These are phyloP conservation scores for Kluyveromyces starmeri DNA, from an alignment of 805 yeast genomes.

Conservation along the genomic window DNA sequence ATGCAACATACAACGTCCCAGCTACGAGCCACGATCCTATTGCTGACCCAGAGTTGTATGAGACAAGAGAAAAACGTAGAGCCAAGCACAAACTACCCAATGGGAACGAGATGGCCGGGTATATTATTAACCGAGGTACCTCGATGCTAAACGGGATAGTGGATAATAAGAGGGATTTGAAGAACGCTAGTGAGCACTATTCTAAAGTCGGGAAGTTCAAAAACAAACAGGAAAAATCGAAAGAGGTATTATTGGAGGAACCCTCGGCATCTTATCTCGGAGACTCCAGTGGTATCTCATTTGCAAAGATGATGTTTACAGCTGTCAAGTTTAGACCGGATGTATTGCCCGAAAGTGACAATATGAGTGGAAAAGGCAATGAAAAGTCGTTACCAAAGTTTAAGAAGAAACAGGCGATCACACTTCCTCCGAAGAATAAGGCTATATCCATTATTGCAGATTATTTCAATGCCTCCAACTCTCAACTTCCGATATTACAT, in stretches of 20 bases:
- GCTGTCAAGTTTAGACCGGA: slow-evolving; percentile 55
- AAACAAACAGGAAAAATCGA: slow-evolving; percentile 6
- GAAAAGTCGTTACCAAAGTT: slow-evolving; percentile 15
- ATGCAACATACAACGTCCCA: slow-evolving; percentile 21
- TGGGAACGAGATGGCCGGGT: slow-evolving; percentile 21
- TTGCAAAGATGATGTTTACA: slow-evolving; percentile 68
- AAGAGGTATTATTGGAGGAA: slow-evolving; percentile 4
- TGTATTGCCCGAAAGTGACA: slow-evolving; percentile 10
- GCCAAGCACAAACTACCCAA: slow-evolving; percentile 15
- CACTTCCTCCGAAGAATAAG: slow-evolving; percentile 56
- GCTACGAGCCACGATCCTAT: slow-evolving; percentile 22
- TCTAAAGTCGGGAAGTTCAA: slow-evolving; percentile 19
- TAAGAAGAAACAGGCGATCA: slow-evolving; percentile 17
- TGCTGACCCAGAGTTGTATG: slow-evolving; percentile 15
- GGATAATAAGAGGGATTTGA: slow-evolving; percentile 10
- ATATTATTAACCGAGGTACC: slow-evolving; percentile 19
- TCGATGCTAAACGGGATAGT: slow-evolving; percentile 13
- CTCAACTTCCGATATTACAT: slow-evolving; percentile 78
- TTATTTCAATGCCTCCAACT: slow-evolving; percentile 70
- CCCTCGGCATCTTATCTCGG: slow-evolving; percentile 34
- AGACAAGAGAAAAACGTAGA: slow-evolving; percentile 12
- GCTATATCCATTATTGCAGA: slow-evolving; percentile 59
- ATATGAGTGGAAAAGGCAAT: slow-evolving; percentile 13
- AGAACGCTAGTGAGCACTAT: slow-evolving; percentile 18
- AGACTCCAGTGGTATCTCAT: slow-evolving; percentile 54